Base-by-base conservation (phyloP, 228 moss, liverwort and hornwort genomes). In the Sphagnum fallax region DNA sequence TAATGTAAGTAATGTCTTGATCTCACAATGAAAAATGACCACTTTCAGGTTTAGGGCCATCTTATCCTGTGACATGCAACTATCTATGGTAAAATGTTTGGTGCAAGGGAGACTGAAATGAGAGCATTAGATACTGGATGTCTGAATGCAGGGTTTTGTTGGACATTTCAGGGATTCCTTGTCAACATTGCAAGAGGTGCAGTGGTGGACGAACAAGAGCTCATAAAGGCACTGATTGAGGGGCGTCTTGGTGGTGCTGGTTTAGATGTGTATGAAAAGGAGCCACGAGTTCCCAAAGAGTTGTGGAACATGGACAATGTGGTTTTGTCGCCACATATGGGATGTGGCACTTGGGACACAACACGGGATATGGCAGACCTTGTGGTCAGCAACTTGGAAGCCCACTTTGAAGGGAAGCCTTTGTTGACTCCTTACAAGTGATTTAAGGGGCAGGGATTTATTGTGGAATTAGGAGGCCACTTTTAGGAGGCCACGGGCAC, bases 191-290 rank as follows among this genome's bases (percentile, higher is more conserved):
- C 96, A 52, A 71, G 92, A 68, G 93, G 93, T 16, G 71, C 79
- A 52, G 89, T 92, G 50, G 78, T 96, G 62, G 89, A 96, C 70
- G 90, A 92, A 72, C 60, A 72, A 50, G 89, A 89, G 74, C 88
- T 92, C 57, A 88, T 92, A 66, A 89, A 83, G 74, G 91, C 96
- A n/a, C 68, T 96, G 10, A 72, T 82, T 53, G 91, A 91, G 66
- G 84, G 89, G 52, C 84, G 93, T 57, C 70, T 96, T 16, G 89
- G 91, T 64, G 91, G 91, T 65, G 96, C 91, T 52, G 96, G 96
- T 64, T 65, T 96, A 73, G 91, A 96, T 65, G 93, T 96, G 50
- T 93, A 81, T 65, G 96, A 83, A 66, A 80, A 91, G 15, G 91
- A 92, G 62, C 86, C 91, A 7, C 70, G 84, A 8, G 89, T 93